Evolutionary conservation across 306 rosid species (phyloP).

Genomic region (Casuarina glauca): DNA sequence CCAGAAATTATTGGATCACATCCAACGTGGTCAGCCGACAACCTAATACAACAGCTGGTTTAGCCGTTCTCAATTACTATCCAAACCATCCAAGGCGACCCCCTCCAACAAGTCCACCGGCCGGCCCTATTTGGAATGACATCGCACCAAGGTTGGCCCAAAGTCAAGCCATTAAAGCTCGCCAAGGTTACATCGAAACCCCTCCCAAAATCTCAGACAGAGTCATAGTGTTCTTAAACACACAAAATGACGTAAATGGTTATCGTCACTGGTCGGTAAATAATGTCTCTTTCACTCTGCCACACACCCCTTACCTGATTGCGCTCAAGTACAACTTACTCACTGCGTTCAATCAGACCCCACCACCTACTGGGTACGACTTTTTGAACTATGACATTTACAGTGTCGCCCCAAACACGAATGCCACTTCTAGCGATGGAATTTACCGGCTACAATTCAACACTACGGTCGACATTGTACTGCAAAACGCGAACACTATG

Average conservation of each 20-base stretch:
- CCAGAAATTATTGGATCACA: slow-evolving; percentile 80
- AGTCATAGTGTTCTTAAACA: slow-evolving; percentile 74
- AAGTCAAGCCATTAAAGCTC: slow-evolving; percentile 67
- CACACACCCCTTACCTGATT: slow-evolving; percentile 78
- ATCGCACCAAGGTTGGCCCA: slow-evolving; percentile 40
- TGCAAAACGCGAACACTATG: slow-evolving; percentile 58
- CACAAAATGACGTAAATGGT: slow-evolving; percentile 50
- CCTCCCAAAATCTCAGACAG: slow-evolving; percentile 71
- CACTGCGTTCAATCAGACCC: slow-evolving; percentile 47
- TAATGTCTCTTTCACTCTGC: slow-evolving; percentile 66
- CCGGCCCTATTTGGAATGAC: slow-evolving; percentile 67
- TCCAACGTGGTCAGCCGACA: slow-evolving; percentile 60
- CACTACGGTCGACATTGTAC: slow-evolving; percentile 48
- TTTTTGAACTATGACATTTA: slow-evolving; percentile 51
- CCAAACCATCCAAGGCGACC: slow-evolving; percentile 70
- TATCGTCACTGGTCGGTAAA: slow-evolving; percentile 59
- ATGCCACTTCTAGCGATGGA: slow-evolving; percentile 52
- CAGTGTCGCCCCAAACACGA: slow-evolving; percentile 20
- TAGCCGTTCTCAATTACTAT: slow-evolving; percentile 69
- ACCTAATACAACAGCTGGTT: slow-evolving; percentile 63
- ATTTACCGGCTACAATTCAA: slow-evolving; percentile 47
- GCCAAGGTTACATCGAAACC: slow-evolving; percentile 33
- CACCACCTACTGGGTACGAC: slow-evolving; percentile 67
- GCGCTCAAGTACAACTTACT: slow-evolving; percentile 52
- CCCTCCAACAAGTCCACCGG: slow-evolving; percentile 54